Base-by-base conservation (phyloP, 1,284 basidiomycete genomes). In the Amylostereum chailletii region DNA sequence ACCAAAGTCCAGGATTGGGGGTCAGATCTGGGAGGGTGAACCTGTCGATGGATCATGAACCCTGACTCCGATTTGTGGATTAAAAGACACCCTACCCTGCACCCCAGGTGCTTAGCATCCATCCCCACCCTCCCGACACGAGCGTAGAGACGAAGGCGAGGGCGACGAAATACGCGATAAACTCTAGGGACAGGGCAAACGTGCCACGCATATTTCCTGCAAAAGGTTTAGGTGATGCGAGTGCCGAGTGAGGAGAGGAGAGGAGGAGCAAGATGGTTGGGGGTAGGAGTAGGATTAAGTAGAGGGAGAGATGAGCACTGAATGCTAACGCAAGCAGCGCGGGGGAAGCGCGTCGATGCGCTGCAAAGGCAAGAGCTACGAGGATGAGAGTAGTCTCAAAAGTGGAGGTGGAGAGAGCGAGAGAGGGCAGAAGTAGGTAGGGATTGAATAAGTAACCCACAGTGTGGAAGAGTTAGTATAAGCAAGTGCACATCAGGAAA, bases 1-100 rank as follows among this genome's bases (percentile, higher is more conserved):
- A 99, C 86, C 91, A 94, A 37, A 98, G 70, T 2, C 95, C 95
- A 5, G 91, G 82, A 60, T 95, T 97, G 0, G 96, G 96, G 4
- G 91, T 92, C 49, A 98, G 67, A 63, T 95, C 93, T 3, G 86
- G 85, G 5, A 94, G 78, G 3, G 59, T 54, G 26, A 70, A 49
- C 26, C 67, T 69, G 31, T 7, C 41, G 1, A 2, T 31, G 34
- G 32, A 41, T 48, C 30, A 30, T 53, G 27, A 45, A 45, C 33
- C 38, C 26, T 36, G 44, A 45, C 45, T 4, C 29, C 42, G 11
- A n/a, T 26, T 4, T 19, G 19, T 30, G 36, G 49, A 3, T 42
- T 36, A 38, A 19, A 36, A 29, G 9, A 37, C 29, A 32, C 9
- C 86, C 59, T 60, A 94, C 93, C 81, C 82, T 47, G 87, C 79